A percentile compares a stretch with the other conserved stretches of the same genome.
Conservation (phyloP, 2,329 filamentous ascomycete genomes). For the Karstenula rhodostoma region DNA sequence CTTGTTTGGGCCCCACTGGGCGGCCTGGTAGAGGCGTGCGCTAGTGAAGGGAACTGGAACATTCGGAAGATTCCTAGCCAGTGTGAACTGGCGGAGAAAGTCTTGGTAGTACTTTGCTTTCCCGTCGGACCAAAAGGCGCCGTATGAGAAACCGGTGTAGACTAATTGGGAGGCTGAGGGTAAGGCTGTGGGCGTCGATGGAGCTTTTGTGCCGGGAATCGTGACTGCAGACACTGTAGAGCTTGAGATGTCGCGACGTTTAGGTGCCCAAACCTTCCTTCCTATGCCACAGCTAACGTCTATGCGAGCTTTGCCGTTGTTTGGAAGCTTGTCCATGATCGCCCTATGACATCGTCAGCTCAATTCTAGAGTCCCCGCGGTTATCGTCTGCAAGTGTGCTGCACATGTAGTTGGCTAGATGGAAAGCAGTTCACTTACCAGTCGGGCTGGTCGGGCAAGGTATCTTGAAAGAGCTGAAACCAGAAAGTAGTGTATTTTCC, state of each 20-base stretch:
- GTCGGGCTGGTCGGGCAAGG: slow-evolving; percentile 4
- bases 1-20: slow-evolving; percentile 54
- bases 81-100: slow-evolving; percentile 33
- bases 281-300: slow-evolving; percentile 7
- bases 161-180: slow-evolving; percentile 9
- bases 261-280: background rate
- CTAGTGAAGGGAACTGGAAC: slow-evolving; percentile 67
- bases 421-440: background rate
- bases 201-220: slow-evolving; percentile 14
- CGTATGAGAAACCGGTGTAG: slow-evolving; percentile 41
- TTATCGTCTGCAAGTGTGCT: background rate
- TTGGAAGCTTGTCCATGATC: background rate
- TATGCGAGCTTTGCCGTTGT: background rate
- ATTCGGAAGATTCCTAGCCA: slow-evolving; percentile 30
- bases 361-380: too few relatives aligned
- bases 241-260: background rate
- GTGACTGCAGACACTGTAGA: background rate
- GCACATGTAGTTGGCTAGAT: background rate
- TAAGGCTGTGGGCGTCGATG: background rate
- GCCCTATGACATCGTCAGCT: background rate
- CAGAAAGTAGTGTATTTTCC: slow-evolving; percentile 44
- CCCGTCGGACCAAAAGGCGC: slow-evolving; percentile 33
- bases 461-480: slow-evolving; percentile 39
- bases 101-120: slow-evolving; percentile 31
- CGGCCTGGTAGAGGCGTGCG: slow-evolving; percentile 73